phyloP scores from a whole-genome alignment of 2,329 filamentous ascomycete genomes.

The Pseudopithomyces maydicus region DNA sequence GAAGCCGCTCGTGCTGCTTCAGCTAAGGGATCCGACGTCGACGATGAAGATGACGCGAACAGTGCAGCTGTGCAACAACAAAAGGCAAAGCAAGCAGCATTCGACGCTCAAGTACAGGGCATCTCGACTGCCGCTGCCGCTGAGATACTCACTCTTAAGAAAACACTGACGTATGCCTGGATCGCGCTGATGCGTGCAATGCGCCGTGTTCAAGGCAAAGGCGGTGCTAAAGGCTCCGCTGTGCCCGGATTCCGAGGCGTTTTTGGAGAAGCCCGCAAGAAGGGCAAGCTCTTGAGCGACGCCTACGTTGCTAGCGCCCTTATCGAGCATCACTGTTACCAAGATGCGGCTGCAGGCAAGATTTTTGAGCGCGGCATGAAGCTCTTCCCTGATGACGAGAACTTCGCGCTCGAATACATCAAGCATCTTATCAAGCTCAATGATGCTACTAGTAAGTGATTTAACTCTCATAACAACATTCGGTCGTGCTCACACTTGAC shows the following conservation, averaged over 20 bases:
- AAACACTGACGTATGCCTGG: constrained; percentile 91
- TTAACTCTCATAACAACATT: constrained; percentile 8
- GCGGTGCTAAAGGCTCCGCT: constrained; percentile 59
- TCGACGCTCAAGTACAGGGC: constrained; percentile 60
- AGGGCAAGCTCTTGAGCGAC: constrained; percentile 88
- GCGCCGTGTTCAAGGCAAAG: constrained; percentile 87
- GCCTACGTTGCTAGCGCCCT: constrained; percentile 93
- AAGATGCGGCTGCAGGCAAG: constrained; percentile 87
- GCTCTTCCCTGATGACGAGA: constrained; percentile 90
- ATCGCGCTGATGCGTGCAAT: constrained; percentile 93
- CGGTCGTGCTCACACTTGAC: constrained; percentile 15
- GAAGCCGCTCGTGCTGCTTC: constrained; percentile 45
- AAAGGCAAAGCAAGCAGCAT: constrained; percentile 57
- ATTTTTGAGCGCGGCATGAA: constrained; percentile 95
- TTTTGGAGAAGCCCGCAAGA: constrained; percentile 85
- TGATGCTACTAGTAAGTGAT: constrained; percentile 83
- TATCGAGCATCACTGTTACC: constrained; percentile 95
- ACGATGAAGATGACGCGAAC: constrained; percentile 58
- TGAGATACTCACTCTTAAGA: constrained; percentile 77
- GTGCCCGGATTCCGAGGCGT: constrained; percentile 80
- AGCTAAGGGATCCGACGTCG: constrained; percentile 42
- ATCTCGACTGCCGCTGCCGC: constrained; percentile 69
- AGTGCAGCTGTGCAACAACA: constrained; percentile 28
- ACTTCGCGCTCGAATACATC: constrained; percentile 92
- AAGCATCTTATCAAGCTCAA: constrained; percentile 93